These are phyloP conservation scores for Aspergillus hancockii DNA, from an alignment of 495 filamentous ascomycete species.

Conservation along the genomic window DNA sequence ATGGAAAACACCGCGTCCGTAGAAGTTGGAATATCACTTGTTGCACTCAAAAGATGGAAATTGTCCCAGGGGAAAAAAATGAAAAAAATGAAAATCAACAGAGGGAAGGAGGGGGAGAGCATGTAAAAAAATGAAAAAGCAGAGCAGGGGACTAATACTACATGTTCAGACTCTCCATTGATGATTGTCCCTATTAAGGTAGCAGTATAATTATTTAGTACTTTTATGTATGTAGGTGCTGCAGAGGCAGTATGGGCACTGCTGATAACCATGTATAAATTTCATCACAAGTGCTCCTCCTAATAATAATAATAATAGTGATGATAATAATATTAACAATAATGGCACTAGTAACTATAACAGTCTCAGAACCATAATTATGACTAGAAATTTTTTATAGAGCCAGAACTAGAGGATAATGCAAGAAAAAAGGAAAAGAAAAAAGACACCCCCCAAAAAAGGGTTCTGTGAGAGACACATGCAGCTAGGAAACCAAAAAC, in stretches of 20 bases:
- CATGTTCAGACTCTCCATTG: background rate
- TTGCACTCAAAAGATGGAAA: background rate
- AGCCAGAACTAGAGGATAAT: background rate
- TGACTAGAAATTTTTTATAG: background rate
- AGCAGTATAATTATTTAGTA: background rate
- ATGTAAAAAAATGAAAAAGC: background rate
- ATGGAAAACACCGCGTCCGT: background rate
- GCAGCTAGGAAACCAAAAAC: slow-evolving; percentile 16
- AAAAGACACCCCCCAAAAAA: no score
- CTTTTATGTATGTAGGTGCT: background rate
- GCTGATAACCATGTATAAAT: slow-evolving; percentile 1
- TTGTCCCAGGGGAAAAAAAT: background rate
- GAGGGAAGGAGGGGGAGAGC: background rate
- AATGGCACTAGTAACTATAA: slow-evolving; percentile 3
- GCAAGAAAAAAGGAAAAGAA: slow-evolving; percentile 1
- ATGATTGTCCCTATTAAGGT: background rate
- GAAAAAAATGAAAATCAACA: background rate
- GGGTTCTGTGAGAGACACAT: slow-evolving; percentile 16
- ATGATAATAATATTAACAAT: slow-evolving; percentile 1
- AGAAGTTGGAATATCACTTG: background rate
- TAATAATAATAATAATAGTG: background rate
- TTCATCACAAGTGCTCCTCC: background rate
- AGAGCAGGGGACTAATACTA: background rate
- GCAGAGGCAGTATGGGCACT: background rate
- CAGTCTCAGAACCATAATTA: slow-evolving; percentile 5